Percentiles rank a stretch among this genome's conserved stretches.
These are phyloP conservation scores for Pseudofabraea citricarpa DNA, from an alignment of 2,329 filamentous ascomycete genomes.

Conservation along the genomic window DNA sequence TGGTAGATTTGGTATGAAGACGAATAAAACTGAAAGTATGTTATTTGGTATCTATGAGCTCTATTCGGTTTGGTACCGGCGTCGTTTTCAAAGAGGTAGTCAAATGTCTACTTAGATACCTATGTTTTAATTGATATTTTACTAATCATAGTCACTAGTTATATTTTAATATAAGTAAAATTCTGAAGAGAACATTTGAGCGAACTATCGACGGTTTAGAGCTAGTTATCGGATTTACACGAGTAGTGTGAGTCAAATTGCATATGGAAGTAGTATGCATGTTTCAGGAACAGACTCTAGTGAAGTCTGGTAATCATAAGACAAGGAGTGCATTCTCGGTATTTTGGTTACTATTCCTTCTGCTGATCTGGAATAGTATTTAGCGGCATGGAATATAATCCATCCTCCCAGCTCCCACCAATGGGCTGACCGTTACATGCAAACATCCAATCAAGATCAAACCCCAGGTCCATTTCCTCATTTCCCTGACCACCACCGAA, in stretches of 20 bases:
- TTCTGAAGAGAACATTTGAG: neutral
- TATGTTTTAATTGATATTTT: neutral
- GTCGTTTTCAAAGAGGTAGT: neutral
- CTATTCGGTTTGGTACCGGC: neutral
- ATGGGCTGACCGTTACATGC: neutral
- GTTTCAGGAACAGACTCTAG: neutral
- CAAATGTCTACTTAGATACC: neutral
- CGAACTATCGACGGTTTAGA: neutral
- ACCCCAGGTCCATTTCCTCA: neutral
- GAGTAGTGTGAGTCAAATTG: neutral
- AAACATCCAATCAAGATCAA: neutral
- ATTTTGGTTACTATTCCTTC: neutral
- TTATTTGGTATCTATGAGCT: neutral
- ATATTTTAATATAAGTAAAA: neutral
- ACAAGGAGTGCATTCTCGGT: neutral
- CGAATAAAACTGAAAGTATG: neutral
- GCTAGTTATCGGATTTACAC: neutral
- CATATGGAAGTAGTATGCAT: neutral
- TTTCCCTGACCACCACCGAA: neutral
- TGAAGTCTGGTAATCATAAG: neutral
- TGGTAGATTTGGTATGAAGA: neutral
- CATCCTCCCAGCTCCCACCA: neutral
- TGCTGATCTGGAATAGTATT: neutral
- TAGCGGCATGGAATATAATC: neutral
- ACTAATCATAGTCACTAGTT: neutral